Conservation (phyloP, 2,329 filamentous ascomycete species). For the Epichloe aotearoae region DNA sequence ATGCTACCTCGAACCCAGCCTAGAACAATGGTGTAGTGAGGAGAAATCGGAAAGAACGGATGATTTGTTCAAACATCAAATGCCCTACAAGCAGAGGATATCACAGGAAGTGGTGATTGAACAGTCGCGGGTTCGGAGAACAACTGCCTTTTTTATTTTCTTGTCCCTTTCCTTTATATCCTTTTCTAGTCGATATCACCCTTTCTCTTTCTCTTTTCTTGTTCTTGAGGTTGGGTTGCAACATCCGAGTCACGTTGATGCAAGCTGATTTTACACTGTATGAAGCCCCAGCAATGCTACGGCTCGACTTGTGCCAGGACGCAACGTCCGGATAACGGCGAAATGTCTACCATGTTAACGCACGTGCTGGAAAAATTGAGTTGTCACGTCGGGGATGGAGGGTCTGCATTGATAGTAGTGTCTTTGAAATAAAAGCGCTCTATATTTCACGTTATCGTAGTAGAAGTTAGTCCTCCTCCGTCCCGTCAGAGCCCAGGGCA, state of each 20-base stretch:
- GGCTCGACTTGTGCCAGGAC: not conserved
- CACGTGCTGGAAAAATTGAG: not conserved
- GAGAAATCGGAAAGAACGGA: not conserved
- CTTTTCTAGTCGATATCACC: not conserved
- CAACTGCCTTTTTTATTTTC: not conserved
- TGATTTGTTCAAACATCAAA: not conserved
- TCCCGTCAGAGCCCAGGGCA: not conserved
- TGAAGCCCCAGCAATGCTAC: not conserved
- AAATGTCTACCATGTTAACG: not conserved
- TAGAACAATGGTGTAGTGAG: conserved; percentile 25
- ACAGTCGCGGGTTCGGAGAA: not conserved
- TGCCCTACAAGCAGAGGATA: not conserved
- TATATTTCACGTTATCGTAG: conserved; percentile 1
- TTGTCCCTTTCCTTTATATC: not conserved
- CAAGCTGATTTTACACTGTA: not conserved
- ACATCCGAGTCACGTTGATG: not conserved
- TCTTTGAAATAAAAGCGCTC: not conserved
- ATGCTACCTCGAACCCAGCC: conserved; percentile 40
- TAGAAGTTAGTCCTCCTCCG: not conserved
- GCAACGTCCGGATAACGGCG: not conserved
- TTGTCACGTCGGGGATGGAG: not conserved
- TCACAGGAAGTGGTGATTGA: not conserved
- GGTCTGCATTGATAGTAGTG: not conserved
- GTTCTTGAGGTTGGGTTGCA: not conserved
- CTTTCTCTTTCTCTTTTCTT: not conserved